Evolutionary conservation across 805 yeast species (phyloP).

Genomic region (Pichia sporocuriosa): DNA sequence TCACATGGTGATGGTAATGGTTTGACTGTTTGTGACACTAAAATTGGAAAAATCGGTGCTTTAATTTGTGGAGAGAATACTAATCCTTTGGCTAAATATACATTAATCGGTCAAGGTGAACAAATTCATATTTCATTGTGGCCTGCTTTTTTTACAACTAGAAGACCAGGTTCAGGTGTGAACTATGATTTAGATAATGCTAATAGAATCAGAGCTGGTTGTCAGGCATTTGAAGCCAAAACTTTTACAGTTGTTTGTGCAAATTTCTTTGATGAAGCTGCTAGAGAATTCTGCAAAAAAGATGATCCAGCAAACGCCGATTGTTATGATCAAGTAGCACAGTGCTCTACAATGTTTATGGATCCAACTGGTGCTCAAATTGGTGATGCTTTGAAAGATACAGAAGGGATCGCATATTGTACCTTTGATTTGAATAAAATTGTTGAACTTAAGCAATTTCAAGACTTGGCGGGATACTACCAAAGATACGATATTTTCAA

Average conservation of each 20-base stretch:
- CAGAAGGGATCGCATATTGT: background rate
- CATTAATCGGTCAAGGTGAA: background rate
- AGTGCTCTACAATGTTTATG: background rate
- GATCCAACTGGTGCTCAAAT: background rate
- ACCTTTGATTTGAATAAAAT: background rate
- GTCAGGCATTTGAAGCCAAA: background rate
- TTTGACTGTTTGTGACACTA: background rate
- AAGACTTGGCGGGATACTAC: background rate
- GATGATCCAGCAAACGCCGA: background rate
- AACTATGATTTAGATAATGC: background rate
- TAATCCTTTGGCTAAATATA: background rate
- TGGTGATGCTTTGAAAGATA: background rate
- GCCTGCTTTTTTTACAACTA: background rate
- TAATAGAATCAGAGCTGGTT: background rate
- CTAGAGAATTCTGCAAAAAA: background rate
- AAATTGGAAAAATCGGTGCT: background rate
- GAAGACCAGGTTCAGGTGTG: background rate
- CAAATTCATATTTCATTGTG: background rate
- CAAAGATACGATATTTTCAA: background rate
- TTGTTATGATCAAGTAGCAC: background rate
- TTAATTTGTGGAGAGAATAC: background rate
- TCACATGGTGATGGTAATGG: background rate
- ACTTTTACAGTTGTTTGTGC: background rate
- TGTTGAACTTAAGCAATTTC: background rate
- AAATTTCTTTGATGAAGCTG: background rate